Evolutionary conservation across 2,329 filamentous ascomycete genomes (phyloP).

Genomic region (Dryadomyces quercus-mongolicae): DNA sequence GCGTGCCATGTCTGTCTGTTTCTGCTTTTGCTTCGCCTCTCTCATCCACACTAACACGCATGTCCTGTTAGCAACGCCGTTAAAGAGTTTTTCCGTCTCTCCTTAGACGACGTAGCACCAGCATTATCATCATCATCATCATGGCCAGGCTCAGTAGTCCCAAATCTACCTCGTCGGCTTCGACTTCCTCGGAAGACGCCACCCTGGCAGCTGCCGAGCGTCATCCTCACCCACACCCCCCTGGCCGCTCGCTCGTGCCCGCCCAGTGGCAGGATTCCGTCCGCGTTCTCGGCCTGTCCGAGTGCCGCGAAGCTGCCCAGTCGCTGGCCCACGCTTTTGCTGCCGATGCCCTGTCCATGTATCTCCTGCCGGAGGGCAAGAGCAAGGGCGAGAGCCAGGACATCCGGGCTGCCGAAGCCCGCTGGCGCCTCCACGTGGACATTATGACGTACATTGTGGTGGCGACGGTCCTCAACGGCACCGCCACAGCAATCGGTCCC

Average conservation of each 20-base stretch:
- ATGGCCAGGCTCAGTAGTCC: not conserved
- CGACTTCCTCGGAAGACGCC: not conserved
- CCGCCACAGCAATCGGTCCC: constrained; percentile 62
- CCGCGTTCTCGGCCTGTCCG: constrained; percentile 50
- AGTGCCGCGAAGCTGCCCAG: constrained; percentile 59
- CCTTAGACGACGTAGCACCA: too few species aligned
- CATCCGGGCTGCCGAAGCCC: constrained; percentile 39
- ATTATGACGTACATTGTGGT: constrained; percentile 70
- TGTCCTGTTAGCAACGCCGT: not conserved
- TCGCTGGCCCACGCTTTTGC: constrained; percentile 69
- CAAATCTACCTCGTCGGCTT: not conserved
- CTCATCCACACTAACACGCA: not conserved
- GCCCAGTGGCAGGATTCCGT: constrained; percentile 41
- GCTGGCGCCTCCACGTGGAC: constrained; percentile 65
- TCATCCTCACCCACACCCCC: not conserved
- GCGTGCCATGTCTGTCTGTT: too few species aligned
- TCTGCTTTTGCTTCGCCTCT: not conserved
- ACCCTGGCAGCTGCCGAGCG: not conserved
- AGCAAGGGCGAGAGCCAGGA: too few species aligned
- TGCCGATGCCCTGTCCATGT: constrained; percentile 60
- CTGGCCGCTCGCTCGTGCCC: constrained; percentile 34
- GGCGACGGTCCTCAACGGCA: constrained; percentile 60
- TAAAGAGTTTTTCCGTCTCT: not conserved
- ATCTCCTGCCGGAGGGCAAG: constrained; percentile 42
- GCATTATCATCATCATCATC: too few species aligned